Conservation (phyloP, 768 basidiomycete genomes). For the Amanita pseudoporphyria region DNA sequence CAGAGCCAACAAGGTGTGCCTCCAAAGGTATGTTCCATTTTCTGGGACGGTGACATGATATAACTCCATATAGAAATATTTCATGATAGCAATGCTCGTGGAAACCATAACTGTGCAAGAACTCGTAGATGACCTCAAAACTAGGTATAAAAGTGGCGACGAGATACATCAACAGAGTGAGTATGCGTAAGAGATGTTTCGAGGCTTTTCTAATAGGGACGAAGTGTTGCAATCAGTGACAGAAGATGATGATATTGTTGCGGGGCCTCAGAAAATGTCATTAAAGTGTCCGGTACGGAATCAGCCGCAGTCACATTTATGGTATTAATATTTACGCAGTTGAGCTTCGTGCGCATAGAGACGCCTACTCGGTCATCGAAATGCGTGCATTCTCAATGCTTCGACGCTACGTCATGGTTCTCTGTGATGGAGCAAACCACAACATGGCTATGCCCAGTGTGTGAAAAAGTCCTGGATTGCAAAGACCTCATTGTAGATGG, state of each 20-base stretch:
- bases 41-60: constrained; percentile 1
- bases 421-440: constrained; percentile 95
- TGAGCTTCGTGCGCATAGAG: constrained; percentile 79
- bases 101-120: constrained; percentile 63
- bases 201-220: constrained; percentile 2
- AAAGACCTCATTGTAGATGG: constrained; percentile 90
- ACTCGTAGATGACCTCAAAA: constrained; percentile 60
- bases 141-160: constrained; percentile 51
- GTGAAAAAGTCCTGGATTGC: constrained; percentile 66
- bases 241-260: constrained; percentile 88
- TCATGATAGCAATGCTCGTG: constrained; percentile 75
- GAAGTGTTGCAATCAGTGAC: constrained; percentile 48
- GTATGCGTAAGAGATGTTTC: constrained; percentile 14
- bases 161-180: constrained; percentile 64
- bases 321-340: constrained; percentile 27
- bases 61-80: constrained; percentile 61
- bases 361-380: constrained; percentile 80
- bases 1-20: constrained; percentile 52
- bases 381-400: constrained; percentile 91
- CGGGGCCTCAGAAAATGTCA: constrained; percentile 84
- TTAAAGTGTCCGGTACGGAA: constrained; percentile 84
- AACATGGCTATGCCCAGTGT: constrained; percentile 92
- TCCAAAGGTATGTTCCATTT: constrained; percentile 45
- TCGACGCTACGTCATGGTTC: constrained; percentile 92
- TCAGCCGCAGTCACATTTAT: not conserved